Evolutionary conservation across 1,139 yeast genomes (phyloP), one percentile per base, ranked within the genome.

Genomic region (Magnusiomyces paraingens): DNA sequence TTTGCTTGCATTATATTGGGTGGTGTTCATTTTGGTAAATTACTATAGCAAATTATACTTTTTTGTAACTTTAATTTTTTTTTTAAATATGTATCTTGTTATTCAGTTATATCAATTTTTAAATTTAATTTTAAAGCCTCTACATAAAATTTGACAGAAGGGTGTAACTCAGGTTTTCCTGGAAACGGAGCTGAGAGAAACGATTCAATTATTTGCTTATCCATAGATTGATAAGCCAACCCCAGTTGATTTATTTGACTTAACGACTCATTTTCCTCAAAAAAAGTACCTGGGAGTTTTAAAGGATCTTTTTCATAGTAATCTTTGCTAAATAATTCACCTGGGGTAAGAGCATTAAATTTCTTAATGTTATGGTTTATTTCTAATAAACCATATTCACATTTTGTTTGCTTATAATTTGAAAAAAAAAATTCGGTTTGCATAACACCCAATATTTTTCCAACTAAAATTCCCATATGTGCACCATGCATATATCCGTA

Each of bases 11-110:
- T 69, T 94, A 88, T 66, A 87, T 94, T 59, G 99, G 99, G 18
- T 94, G 99, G 99, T 93, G 99, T 72, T 87, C 98, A 0, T 93
- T 91, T 81, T 93, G 99, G 98, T 91, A 64, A 61, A 3, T 44
- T 15, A 18, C 15, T 49, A 21, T 41, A 40, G 3, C 17, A 32
- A 29, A 10, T 29, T 43, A 6, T 42, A n/a, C 20, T 26, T 17
- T 36, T 17, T 12, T 50, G 15, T 11, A 18, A 18, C 26, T 49
- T 39, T 35, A 40, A 20, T 36, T 20, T 6, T 4, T 11, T 41
- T 41, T 41, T 39, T 39, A 39, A 41, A 15, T 18, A 18, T 41
- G 4, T 14, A 6, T 18, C 14, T 4, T 18, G 17, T 41, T 39
- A 41, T 3, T 4, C n/a, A 42, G 17, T 36, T 14, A 36, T 36